Conservation (phyloP, 371 early-diverging fungal genomes). For the Capillidium heterosporum region DNA sequence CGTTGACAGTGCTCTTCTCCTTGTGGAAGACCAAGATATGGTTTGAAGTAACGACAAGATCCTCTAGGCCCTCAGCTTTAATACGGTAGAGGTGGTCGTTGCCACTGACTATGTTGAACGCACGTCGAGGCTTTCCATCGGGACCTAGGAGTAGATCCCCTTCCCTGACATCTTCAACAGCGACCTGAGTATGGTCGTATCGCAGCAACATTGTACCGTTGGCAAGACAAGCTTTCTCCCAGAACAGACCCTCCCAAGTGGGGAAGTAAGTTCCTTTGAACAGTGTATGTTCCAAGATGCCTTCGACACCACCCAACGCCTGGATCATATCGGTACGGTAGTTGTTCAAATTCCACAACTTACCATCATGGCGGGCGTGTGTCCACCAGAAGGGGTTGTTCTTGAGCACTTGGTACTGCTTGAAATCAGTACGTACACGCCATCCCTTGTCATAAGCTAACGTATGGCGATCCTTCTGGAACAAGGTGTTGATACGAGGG, state of each 20-base stretch:
- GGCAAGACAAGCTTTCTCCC: conserved; percentile 57
- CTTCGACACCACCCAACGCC: conserved; percentile 95
- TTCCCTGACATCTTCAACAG: conserved; percentile 14
- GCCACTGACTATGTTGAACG: conserved; percentile 14
- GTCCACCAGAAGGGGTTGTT: conserved; percentile 97
- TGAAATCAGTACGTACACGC: conserved; percentile 93
- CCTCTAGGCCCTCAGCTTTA: not conserved
- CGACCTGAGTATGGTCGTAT: conserved; percentile 10
- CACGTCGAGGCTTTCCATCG: conserved; percentile 19
- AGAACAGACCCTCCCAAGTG: conserved; percentile 97
- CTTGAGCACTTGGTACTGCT: conserved; percentile 89
- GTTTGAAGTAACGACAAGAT: conserved; percentile 20
- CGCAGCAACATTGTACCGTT: conserved; percentile 17
- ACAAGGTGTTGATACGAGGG: conserved; percentile 95
- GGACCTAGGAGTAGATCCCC: conserved; percentile 25
- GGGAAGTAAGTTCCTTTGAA: conserved; percentile 96
- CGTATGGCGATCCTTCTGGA: conserved; percentile 89
- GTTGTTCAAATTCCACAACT: conserved; percentile 90
- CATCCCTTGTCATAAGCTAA: conserved; percentile 98
- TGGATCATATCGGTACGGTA: conserved; percentile 98
- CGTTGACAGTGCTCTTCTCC: too few species aligned
- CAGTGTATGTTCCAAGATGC: conserved; percentile 94
- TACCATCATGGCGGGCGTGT: conserved; percentile 86
- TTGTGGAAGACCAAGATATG: conserved; percentile 26
- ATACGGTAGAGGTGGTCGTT: conserved; percentile 14